A percentile compares a stretch with the other conserved stretches of the same genome.
These are phyloP conservation scores for Irpex sp. DNA, from an alignment of 1,284 basidiomycete species.

Conservation along the genomic window DNA sequence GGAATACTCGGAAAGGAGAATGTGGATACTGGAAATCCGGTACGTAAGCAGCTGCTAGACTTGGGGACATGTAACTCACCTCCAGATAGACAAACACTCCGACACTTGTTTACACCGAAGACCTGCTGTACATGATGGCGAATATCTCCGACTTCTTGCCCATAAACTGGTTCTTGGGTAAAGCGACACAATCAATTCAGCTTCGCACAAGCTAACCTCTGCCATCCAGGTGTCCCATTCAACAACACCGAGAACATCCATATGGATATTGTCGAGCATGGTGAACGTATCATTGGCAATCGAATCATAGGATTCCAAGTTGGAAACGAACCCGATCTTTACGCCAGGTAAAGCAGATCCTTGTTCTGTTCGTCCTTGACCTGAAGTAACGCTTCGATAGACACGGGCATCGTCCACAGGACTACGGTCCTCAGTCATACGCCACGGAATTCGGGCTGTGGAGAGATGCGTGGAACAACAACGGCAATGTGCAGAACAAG, in stretches of 20 bases:
- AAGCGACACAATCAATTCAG: constrained; percentile 4
- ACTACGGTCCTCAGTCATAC: constrained; percentile 44
- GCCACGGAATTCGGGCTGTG: constrained; percentile 42
- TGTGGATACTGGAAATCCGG: constrained; percentile 16
- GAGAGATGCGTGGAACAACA: constrained; percentile 35
- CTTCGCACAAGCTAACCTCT: neutral
- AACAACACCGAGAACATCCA: constrained; percentile 42
- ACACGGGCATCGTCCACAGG: constrained; percentile 26
- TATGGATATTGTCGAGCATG: constrained; percentile 41
- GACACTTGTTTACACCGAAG: constrained; percentile 50
- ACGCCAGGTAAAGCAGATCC: constrained; percentile 23
- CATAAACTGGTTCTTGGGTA: constrained; percentile 58
- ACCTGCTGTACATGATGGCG: constrained; percentile 52
- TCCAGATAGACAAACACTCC: constrained; percentile 48
- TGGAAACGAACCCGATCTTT: constrained; percentile 60
- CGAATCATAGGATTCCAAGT: constrained; percentile 43
- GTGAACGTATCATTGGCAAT: constrained; percentile 39
- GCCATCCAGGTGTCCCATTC: constrained; percentile 39
- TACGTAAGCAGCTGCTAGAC: constrained; percentile 3
- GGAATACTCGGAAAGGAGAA: constrained; percentile 17
- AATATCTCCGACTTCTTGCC: constrained; percentile 55
- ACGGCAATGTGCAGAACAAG: constrained; percentile 38
- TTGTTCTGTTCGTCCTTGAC: constrained; percentile 29
- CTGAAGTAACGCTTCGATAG: constrained; percentile 11
- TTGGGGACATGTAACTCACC: constrained; percentile 18